Conservation (phyloP, 106 monocot genomes). For the Agapanthus africanus region DNA sequence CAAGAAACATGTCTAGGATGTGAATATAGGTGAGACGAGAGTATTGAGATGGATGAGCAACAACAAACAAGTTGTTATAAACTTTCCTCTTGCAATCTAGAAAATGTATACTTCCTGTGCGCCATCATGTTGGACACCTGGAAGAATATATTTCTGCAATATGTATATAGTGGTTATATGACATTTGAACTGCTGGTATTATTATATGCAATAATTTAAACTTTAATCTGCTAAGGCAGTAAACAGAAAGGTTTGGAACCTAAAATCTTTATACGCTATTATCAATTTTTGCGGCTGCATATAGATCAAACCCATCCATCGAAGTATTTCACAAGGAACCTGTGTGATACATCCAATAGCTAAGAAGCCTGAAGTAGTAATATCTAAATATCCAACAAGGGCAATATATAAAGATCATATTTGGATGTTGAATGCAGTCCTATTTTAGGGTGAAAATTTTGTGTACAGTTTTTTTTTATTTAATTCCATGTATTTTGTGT, state of each 20-base stretch:
- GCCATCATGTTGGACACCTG: background rate
- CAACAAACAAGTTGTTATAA: no score
- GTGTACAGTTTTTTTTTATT: background rate
- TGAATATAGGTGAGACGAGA: no score
- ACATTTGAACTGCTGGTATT: slow-evolving; percentile 2
- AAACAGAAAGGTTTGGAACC: no score
- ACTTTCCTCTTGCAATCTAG: background rate
- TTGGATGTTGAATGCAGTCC: background rate
- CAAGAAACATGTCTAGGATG: no score
- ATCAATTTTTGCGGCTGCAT: background rate
- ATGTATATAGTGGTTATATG: background rate
- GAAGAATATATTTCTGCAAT: background rate
- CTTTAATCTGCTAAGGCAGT: background rate
- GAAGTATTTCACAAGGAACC: background rate
- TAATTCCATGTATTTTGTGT: background rate
- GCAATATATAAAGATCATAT: background rate
- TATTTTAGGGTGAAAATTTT: background rate
- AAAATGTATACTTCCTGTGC: background rate
- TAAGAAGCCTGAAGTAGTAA: background rate
- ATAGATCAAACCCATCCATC: background rate
- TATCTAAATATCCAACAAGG: background rate
- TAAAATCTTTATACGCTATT: background rate
- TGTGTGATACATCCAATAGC: background rate
- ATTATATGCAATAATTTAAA: background rate
- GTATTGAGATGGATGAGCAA: no score